phyloP scores from a whole-genome alignment of 495 filamentous ascomycete genomes.

The Staphylotrichum longicolle region DNA sequence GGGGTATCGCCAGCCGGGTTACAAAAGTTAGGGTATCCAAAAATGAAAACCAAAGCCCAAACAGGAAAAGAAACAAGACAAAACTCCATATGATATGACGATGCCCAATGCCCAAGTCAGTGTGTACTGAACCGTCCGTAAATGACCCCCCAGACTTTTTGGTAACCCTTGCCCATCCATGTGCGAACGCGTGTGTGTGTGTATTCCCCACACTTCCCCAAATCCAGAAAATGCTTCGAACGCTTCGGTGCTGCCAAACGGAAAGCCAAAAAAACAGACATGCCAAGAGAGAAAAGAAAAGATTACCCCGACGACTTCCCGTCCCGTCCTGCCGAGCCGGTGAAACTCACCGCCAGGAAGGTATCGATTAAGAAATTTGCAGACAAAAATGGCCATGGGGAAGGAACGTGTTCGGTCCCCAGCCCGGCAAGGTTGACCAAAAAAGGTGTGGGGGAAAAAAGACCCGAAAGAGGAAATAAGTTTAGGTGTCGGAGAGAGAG shows the following conservation, averaged over 20 bases:
- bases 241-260: background rate
- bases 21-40: constrained; percentile 13
- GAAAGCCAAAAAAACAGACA: background rate
- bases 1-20: constrained; percentile 3
- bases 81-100: constrained; percentile 10
- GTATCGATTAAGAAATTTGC: too few relatives aligned
- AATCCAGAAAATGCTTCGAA: background rate
- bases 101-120: constrained; percentile 2
- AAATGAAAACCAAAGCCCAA: background rate
- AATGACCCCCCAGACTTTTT: constrained; percentile 3
- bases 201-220: background rate
- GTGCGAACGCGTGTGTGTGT: background rate
- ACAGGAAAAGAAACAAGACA: background rate
- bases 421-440: too few relatives aligned
- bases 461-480: too few relatives aligned
- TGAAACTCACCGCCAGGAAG: too few relatives aligned
- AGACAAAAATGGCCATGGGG: too few relatives aligned
- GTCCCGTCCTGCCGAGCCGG: too few relatives aligned
- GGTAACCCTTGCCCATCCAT: background rate
- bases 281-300: background rate
- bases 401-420: too few relatives aligned
- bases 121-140: constrained; percentile 9
- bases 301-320: too few relatives aligned
- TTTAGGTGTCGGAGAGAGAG: too few relatives aligned
- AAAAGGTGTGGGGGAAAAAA: too few relatives aligned